These are phyloP conservation scores for Hypsizygus marmoreus DNA, from an alignment of 768 basidiomycete genomes.

Conservation along the genomic window DNA sequence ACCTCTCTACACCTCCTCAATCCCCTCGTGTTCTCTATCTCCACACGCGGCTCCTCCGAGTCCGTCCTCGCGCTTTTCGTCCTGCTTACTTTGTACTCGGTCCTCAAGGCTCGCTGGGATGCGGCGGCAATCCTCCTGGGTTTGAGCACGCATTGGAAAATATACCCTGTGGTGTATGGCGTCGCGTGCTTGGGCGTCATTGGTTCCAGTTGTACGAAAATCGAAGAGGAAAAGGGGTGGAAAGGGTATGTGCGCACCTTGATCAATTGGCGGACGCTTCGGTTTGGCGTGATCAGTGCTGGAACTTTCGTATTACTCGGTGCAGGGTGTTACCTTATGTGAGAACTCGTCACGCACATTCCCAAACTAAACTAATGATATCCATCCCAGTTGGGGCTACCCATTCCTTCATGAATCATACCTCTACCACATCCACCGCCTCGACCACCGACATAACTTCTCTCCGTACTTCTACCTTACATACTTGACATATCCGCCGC, in stretches of 20 bases:
- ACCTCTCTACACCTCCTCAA: conserved; percentile 83
- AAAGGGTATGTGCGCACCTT: conserved; percentile 39
- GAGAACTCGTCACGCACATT: conserved; percentile 27
- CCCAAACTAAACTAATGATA: conserved; percentile 1
- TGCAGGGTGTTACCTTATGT: conserved; percentile 73
- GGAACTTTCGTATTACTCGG: conserved; percentile 68
- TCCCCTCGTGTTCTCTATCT: conserved; percentile 94
- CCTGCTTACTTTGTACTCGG: conserved; percentile 64
- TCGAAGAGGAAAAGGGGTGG: conserved; percentile 12
- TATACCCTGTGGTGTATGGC: conserved; percentile 93
- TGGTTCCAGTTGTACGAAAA: conserved; percentile 18
- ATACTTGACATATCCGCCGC: conserved; percentile 77
- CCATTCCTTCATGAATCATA: conserved; percentile 92
- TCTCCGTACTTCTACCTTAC: conserved; percentile 96
- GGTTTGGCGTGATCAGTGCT: conserved; percentile 72
- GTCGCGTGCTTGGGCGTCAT: conserved; percentile 70
- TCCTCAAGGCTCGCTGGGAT: conserved; percentile 60
- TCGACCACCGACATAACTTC: conserved; percentile 98
- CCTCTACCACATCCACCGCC: conserved; percentile 86
- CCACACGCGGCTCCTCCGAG: conserved; percentile 96
- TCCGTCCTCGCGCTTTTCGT: conserved; percentile 82
- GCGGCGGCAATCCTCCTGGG: conserved; percentile 75
- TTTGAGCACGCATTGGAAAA: conserved; percentile 92
- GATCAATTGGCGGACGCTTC: conserved; percentile 52
- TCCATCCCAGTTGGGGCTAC: conserved; percentile 78